Evolutionary conservation across 768 basidiomycete genomes (phyloP).

Genomic region (Amanita polypyramis): DNA sequence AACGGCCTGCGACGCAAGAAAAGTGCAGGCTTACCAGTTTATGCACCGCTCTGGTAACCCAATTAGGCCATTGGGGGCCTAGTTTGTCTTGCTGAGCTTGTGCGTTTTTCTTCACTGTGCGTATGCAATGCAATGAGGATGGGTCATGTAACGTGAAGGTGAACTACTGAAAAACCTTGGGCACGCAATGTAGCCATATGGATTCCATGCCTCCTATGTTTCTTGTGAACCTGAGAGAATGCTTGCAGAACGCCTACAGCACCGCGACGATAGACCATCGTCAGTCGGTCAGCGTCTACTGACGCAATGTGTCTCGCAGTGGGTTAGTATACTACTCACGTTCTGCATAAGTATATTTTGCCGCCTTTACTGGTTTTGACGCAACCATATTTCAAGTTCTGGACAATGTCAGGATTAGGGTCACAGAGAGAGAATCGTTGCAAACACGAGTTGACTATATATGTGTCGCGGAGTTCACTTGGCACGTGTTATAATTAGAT

Average conservation of each 20-base stretch:
- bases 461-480: slow-evolving; percentile 2
- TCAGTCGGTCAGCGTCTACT: too few relatives aligned
- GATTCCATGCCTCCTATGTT: slow-evolving; percentile 32
- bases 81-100: slow-evolving; percentile 31
- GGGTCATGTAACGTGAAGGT: neutral
- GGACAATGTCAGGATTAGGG: neutral
- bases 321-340: too few relatives aligned
- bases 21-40: slow-evolving; percentile 25
- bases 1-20: neutral
- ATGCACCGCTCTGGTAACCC: slow-evolving; percentile 34
- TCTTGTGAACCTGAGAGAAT: slow-evolving; percentile 31
- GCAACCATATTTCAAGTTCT: slow-evolving; percentile 11
- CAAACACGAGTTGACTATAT: neutral
- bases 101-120: slow-evolving; percentile 35
- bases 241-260: slow-evolving; percentile 37
- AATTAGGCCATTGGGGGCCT: slow-evolving; percentile 37
- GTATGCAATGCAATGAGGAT: neutral
- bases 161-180: slow-evolving; percentile 27
- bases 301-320: neutral
- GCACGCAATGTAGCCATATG: slow-evolving; percentile 36
- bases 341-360: slow-evolving; percentile 15
- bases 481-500: slow-evolving; percentile 2
- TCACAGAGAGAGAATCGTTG: neutral
- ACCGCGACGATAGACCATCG: neutral
- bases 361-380: slow-evolving; percentile 9